Conservation (phyloP, 2,329 filamentous ascomycete genomes). For the Raffaelea ambrosiae region DNA sequence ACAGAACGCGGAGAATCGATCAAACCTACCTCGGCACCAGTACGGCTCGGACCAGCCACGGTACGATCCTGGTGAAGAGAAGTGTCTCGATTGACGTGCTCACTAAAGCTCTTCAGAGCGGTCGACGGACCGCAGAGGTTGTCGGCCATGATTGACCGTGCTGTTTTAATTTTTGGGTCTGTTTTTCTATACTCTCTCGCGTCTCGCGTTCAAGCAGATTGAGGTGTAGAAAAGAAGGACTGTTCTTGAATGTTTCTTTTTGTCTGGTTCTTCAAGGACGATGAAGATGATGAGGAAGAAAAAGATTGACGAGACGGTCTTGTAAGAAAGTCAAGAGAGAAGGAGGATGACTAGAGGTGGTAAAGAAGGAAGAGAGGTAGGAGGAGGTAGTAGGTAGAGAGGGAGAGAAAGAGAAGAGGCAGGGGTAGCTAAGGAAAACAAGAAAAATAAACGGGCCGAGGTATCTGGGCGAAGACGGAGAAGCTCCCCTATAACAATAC, state of each 20-base stretch:
- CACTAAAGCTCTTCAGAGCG: slow-evolving; percentile 58
- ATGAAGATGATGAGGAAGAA: not conserved
- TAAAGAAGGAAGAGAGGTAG: not conserved
- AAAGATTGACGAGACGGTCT: not conserved
- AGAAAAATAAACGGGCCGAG: no score
- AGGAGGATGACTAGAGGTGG: not conserved
- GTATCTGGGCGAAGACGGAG: no score
- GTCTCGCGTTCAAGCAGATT: no score
- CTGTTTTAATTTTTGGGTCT: not conserved
- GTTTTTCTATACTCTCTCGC: not conserved
- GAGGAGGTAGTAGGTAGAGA: no score
- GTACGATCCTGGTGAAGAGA: slow-evolving; percentile 66
- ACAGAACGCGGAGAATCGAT: not conserved
- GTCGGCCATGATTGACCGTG: slow-evolving; percentile 27
- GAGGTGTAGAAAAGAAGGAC: no score
- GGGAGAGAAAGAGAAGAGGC: no score
- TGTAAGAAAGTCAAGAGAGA: not conserved
- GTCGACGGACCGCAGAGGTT: slow-evolving; percentile 65
- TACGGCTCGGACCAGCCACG: slow-evolving; percentile 20
- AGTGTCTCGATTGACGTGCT: slow-evolving; percentile 59
- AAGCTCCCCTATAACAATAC: no score
- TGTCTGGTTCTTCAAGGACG: not conserved
- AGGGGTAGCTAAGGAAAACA: no score
- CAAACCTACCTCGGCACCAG: slow-evolving; percentile 16
- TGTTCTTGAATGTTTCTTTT: no score